Evolutionary conservation across 2,329 filamentous ascomycete genomes (phyloP), one percentile per base, ranked within the genome.

Genomic region (Clarireedia sp.): DNA sequence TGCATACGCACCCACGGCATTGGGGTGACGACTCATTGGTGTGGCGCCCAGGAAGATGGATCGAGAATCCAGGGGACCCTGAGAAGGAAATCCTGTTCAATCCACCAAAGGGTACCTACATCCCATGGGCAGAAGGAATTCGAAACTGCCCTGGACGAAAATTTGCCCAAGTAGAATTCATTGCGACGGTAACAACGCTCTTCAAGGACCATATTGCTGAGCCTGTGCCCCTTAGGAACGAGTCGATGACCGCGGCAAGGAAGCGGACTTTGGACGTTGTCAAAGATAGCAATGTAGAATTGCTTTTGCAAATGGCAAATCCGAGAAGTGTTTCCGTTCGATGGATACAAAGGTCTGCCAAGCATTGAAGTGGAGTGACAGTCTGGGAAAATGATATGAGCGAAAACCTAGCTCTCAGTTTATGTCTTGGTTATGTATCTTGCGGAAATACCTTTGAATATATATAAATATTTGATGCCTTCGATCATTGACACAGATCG

Each of bases 21-120:
- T 64, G 61, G 60, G 62, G 61, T 1, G 16, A 37, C 10, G 58
- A 63, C 44, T 46, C 57, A 7, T 41, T 62, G 8, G 21, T 21
- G 23, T 60, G 57, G 55, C 21, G 52, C 6, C 61, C 58, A 36
- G 47, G 49, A 17, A 56, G 61, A 23, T 64, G 60, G 56, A 62
- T 64, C 48, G 54, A 56, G 24, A 40, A 23, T 17, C 2, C 45
- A 4, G 46, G 14, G 4, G 8, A n/a, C n/a, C 33, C 26, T 14
- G 43, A 23, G 16, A 12, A 29, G 7, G 44, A 51, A 45, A 38
- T 12, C 0, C 3, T 57, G 2, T 43, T 56, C 3, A 48, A 33
- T 16, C 53, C 55, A 5, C 37, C 36, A 17, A 54, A 48, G 37
- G 57, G 54, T 17, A 45, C 52, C 3, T 61, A 54, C 36, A 19